A percentile compares a stretch with the other conserved stretches of the same genome.
Evolutionary conservation across 495 filamentous ascomycete genomes (phyloP).

Genomic region (Beverwykella pulmonaria): DNA sequence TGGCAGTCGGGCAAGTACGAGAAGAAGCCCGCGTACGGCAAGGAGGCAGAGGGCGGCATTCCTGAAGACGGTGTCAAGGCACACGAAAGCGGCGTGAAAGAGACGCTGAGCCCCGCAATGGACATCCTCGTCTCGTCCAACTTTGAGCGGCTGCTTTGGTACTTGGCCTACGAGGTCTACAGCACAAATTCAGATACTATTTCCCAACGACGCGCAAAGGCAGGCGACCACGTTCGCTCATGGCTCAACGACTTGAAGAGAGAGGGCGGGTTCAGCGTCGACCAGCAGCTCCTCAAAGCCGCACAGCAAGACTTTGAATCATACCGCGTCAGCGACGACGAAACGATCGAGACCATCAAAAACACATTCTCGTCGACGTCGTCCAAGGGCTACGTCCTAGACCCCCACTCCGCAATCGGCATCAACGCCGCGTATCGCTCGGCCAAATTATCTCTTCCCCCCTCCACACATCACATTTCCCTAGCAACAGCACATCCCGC

Average conservation of each 20-base stretch:
- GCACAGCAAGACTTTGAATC: conserved; percentile 73
- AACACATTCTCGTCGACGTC: conserved; percentile 55
- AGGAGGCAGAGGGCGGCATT: conserved; percentile 59
- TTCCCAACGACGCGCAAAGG: conserved; percentile 47
- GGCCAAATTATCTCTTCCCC: conserved; percentile 52
- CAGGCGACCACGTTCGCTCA: conserved; percentile 63
- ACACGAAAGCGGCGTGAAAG: conserved; percentile 72
- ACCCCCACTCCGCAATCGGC: conserved; percentile 90
- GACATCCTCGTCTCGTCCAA: conserved; percentile 94
- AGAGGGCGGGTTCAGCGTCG: conserved; percentile 78
- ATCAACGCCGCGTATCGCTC: conserved; percentile 71
- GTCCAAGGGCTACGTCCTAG: conserved; percentile 71
- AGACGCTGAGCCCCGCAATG: conserved; percentile 91
- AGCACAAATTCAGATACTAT: conserved; percentile 33
- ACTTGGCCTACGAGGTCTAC: conserved; percentile 69
- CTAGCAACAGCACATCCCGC: conserved; percentile 92
- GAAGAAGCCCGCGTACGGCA: conserved; percentile 65
- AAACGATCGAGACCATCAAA: conserved; percentile 76
- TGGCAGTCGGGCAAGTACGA: conserved; percentile 81
- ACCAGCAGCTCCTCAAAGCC: conserved; percentile 63
- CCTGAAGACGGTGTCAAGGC: conserved; percentile 65
- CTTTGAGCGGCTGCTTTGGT: conserved; percentile 97
- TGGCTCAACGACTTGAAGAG: conserved; percentile 80
- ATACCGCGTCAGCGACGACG: conserved; percentile 76
- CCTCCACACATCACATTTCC: conserved; percentile 66